Evolutionary conservation across 2,329 filamentous ascomycete genomes (phyloP).

Genomic region (Teratosphaeria pseudoeucalypti): DNA sequence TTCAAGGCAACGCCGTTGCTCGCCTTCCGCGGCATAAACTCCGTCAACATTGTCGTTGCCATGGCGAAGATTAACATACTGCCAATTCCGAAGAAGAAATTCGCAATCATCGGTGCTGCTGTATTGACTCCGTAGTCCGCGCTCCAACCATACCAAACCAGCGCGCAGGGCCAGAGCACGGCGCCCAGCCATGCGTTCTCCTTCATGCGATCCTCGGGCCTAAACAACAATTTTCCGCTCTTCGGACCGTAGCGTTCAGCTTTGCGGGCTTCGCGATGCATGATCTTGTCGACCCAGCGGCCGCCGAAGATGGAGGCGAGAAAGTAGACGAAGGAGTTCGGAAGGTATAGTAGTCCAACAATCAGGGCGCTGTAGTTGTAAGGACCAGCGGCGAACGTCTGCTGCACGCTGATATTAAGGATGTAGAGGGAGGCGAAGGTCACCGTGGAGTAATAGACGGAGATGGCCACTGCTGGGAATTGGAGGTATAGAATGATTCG

Average conservation of each 20-base stretch:
- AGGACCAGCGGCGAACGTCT: conserved; percentile 54
- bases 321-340: conserved; percentile 63
- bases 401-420: conserved; percentile 66
- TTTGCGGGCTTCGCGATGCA: conserved; percentile 62
- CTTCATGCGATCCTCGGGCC: conserved; percentile 71
- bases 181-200: conserved; percentile 73
- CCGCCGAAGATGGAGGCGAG: conserved; percentile 59
- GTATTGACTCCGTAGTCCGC: conserved; percentile 45
- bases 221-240: conserved; percentile 54
- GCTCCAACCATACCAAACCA: conserved; percentile 73
- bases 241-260: conserved; percentile 57
- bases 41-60: conserved; percentile 71
- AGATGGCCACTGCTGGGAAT: conserved; percentile 63
- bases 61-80: conserved; percentile 70
- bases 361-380: conserved; percentile 61
- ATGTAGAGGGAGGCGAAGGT: conserved; percentile 68
- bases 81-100: conserved; percentile 55
- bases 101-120: conserved; percentile 24
- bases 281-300: conserved; percentile 69
- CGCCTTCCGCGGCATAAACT: conserved; percentile 65
- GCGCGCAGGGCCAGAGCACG: conserved; percentile 55
- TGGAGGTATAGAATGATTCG: conserved; percentile 60
- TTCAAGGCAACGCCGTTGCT: conserved; percentile 69
- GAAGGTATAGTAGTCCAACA: conserved; percentile 68
- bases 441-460: conserved; percentile 63